Evolutionary conservation across 176 grass and related monocot genomes (phyloP), one percentile per base, ranked within the genome.

Genomic region (Calamus simplicifolius): DNA sequence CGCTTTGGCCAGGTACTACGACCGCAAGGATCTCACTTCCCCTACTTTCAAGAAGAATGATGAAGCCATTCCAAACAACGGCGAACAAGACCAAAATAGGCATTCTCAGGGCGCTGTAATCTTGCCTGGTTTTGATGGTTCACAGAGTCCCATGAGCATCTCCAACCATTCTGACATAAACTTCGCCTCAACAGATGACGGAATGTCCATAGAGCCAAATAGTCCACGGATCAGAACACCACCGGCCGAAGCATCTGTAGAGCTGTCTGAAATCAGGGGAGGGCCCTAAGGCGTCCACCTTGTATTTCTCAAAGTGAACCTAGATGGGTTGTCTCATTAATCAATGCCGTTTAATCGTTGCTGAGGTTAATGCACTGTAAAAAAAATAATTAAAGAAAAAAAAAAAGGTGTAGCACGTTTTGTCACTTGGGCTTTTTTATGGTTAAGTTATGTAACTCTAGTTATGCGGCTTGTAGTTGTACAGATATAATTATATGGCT

Each of bases 31-130:
- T 51, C 38, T 13, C 16, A 66, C 59, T 43, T 69, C 58, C 3
- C 82, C 79, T 3, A 80, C 90, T 19, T 86, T 86, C 49, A 89
- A 69, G 67, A 76, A 48, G 63, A 78, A 61, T 27, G 77, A 61
- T 1, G 61, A 63, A 15, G 69, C 51, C 2, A 0, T 52, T 16
- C 17, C 56, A 26, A 61, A 57, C 5, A 81, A 58, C 4, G 5
- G 54, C 4, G 58, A 73, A 18, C 26, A 14, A 4, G 16, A 29
- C 31, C 28, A 15, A 29, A 56, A 25, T 2, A 14, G 12, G 2
- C 56, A 15, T 1, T 19, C 15, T 27, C 5, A 4, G 1, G 31
- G 30, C 0, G 67, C 50, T 26, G 67, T 38, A 3, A 61, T 19
- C 54, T 49, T 51, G 52, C 73, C n/a, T 19, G 13, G 49, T 4